Evolutionary conservation across 208 protist genomes (phyloP), one percentile per base, ranked within the genome.

Genomic region (Porcisia hertigi): DNA sequence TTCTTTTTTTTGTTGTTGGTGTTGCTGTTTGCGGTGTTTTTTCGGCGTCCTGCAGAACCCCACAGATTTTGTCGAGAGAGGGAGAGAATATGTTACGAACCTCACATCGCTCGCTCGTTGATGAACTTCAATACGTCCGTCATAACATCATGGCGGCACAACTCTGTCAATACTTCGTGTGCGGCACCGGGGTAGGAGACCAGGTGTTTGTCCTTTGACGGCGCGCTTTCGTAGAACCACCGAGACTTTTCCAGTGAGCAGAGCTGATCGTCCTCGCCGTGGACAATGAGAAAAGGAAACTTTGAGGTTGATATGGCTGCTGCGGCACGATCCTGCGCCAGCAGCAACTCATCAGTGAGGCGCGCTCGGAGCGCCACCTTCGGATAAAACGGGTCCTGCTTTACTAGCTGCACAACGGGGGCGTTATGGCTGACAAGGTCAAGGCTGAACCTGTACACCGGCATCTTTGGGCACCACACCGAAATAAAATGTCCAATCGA

Each of bases 91-190:
- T 30, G 11, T 54, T 23, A 57, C 12, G 12, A 0, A 70, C 12
- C 20, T 70, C 65, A 70, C 25, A 3, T 41, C 47, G 57, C 65
- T 55, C 78, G 80, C 66, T 79, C 59, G 30, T 75, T 72, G n/a
- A 88, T 73, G 81, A 93, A 95, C 1, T 79, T 64, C 59, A 87
- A 60, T n/a, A 95, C 75, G 6, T 91, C 91, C 12, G 75, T 53
- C 69, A 93, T 43, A 18, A 95, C 91, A 25, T 88, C 62, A 34
- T 76, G 53, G 39, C 88, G 77, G 70, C 77, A 81, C 36, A 89
- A 62, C 78, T 95, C 88, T 20, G 86, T 93, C 30, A 95, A 73
- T 49, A 95, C 86, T 72, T 95, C 91, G 59, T 95, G 91, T 25
- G 54, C 63, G 3, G 85, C 75, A 23, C 76, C 70, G 8, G 67